phyloP scores from a whole-genome alignment of 2,329 filamentous ascomycete species.

The Fusarium nodosum region DNA sequence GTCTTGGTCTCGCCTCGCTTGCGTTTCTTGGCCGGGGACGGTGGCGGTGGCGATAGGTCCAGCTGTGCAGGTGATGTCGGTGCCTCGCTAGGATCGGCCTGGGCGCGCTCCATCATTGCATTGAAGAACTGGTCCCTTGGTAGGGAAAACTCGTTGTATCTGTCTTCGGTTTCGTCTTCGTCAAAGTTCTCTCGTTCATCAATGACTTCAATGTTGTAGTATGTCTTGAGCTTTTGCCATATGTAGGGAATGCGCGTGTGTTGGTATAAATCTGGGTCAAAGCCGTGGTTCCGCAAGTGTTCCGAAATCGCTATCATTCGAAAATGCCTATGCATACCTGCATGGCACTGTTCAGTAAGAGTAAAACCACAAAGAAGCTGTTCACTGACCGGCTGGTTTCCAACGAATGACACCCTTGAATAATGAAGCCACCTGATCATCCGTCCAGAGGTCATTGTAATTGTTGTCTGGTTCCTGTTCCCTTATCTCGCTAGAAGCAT shows the following conservation, averaged over 20 bases:
- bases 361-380: not conserved
- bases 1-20: slow-evolving; percentile 60
- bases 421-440: slow-evolving; percentile 92
- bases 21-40: slow-evolving; percentile 58
- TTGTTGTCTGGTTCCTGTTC: slow-evolving; percentile 43
- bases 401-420: slow-evolving; percentile 93
- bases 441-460: slow-evolving; percentile 84
- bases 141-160: slow-evolving; percentile 76
- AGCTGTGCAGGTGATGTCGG: slow-evolving; percentile 62
- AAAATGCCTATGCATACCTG: slow-evolving; percentile 94
- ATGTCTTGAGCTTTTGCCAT: slow-evolving; percentile 85
- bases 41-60: slow-evolving; percentile 56
- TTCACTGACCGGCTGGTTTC: slow-evolving; percentile 86
- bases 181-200: slow-evolving; percentile 85
- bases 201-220: slow-evolving; percentile 88
- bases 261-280: slow-evolving; percentile 74
- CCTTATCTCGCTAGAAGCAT: slow-evolving; percentile 40
- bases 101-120: slow-evolving; percentile 61
- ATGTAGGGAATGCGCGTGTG: slow-evolving; percentile 93
- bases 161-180: slow-evolving; percentile 69
- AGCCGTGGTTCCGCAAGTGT: slow-evolving; percentile 83
- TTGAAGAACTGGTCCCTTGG: slow-evolving; percentile 64
- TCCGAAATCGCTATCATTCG: slow-evolving; percentile 89
- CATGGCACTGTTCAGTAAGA: slow-evolving; percentile 21
- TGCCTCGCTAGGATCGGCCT: slow-evolving; percentile 63